These are phyloP conservation scores for Gossypium laxum DNA, from an alignment of 441 rosid genomes.

Conservation along the genomic window DNA sequence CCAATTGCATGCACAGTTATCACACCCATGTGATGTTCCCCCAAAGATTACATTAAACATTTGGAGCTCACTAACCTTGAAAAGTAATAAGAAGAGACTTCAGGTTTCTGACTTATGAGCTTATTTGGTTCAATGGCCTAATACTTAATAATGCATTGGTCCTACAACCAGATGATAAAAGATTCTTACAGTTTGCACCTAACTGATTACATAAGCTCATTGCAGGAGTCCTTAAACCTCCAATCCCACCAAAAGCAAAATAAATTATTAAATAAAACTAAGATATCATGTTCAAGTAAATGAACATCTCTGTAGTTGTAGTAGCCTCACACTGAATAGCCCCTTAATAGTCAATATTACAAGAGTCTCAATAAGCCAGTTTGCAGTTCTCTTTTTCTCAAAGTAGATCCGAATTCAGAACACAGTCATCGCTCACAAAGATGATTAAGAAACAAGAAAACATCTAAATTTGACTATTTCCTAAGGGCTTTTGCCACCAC, in stretches of 20 bases:
- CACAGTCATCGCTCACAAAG: background rate
- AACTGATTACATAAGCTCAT: background rate
- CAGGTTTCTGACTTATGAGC: background rate
- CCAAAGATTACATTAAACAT: background rate
- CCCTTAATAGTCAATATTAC: background rate
- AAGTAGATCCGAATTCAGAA: background rate
- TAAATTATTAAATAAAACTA: background rate
- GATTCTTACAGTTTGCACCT: background rate
- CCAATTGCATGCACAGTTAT: background rate
- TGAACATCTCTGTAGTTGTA: background rate
- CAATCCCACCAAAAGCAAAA: background rate
- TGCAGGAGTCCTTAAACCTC: background rate
- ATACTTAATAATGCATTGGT: background rate
- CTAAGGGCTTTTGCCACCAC: background rate
- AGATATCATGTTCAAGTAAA: background rate
- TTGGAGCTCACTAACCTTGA: background rate
- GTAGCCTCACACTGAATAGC: background rate
- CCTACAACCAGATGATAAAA: background rate
- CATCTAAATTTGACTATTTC: background rate
- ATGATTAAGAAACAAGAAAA: background rate
- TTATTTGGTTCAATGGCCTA: background rate
- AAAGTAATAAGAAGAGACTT: background rate
- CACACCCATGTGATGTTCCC: background rate
- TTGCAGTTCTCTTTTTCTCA: background rate
- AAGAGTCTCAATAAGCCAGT: background rate